Evolutionary conservation across 2,329 filamentous ascomycete species (phyloP), one percentile per base, ranked within the genome.

Genomic region (Fusarium nodosum): DNA sequence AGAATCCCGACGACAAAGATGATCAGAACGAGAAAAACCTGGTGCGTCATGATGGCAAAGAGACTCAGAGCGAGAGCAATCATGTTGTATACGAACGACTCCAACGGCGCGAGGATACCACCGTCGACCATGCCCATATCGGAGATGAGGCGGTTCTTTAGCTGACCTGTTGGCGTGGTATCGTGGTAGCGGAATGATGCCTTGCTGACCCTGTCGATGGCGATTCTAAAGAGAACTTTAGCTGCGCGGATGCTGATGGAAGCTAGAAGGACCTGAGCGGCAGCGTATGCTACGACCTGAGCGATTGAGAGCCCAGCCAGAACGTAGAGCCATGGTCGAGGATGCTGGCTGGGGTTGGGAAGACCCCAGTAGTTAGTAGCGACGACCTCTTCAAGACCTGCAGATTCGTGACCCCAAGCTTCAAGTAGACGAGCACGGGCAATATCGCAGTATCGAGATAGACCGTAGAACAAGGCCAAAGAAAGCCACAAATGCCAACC

Each of bases 151-250:
- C 94, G 88, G 77, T 97, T 97, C 92, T 97, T 97, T 65, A 97
- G 82, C 47, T 94, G 88, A 0, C 94, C 94, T 0, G 97, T 90
- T 0, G 94, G 94, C 0, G 94, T 97, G 6, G 93, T 89, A 76
- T 97, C 94, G 80, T 97, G 96, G 78, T 94, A 97, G 2, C 93
- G 89, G 80, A 97, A 97, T 0, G 91, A 94, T 0, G 94, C 92
- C 72, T 89, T 87, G 75, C 91, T 91, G 51, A 97, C 92, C 53
- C 87, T 87, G 3, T 86, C 81, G 80, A 97, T 88, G 22, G 93
- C 92, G 39, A 88, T 84, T 64, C 83, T 83, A 79, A 97, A 97
- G 51, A 97, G 86, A 9, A 84, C 82, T 72, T 91, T 92, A 1
- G 92, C 93, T 1, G 94, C 93, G 33, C 87, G 87, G 76, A 96